phyloP scores from a whole-genome alignment of 768 basidiomycete species.

The Epithele typhae region DNA sequence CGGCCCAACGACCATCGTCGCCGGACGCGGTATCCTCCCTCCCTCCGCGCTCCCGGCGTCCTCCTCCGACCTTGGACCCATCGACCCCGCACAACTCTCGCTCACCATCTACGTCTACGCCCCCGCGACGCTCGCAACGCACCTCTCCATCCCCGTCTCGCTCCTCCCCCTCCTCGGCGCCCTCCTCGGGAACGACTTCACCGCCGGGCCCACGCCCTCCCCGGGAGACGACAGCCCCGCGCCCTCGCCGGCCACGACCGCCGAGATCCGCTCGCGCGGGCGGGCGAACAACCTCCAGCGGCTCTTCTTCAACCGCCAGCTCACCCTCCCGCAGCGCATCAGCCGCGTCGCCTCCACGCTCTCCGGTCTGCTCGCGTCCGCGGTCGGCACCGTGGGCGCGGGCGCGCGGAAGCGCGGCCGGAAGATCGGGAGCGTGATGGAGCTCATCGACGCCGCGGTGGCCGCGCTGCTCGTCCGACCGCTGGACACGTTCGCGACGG shows the following conservation, averaged over 20 bases:
- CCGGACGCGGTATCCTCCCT: constrained; percentile 43
- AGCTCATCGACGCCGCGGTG: constrained; percentile 69
- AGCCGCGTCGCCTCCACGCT: constrained; percentile 58
- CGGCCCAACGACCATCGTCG: background rate
- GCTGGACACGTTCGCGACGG: constrained; percentile 43
- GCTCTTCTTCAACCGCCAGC: constrained; percentile 62
- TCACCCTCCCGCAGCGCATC: constrained; percentile 60
- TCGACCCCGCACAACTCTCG: constrained; percentile 33
- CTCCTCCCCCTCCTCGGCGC: constrained; percentile 77
- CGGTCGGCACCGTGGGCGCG: constrained; percentile 22
- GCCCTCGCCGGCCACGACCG: constrained; percentile 24
- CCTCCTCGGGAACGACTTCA: constrained; percentile 78
- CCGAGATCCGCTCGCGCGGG: constrained; percentile 37
- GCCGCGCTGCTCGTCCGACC: constrained; percentile 51
- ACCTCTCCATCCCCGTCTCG: constrained; percentile 62
- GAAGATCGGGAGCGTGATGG: constrained; percentile 66
- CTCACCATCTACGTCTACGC: constrained; percentile 58
- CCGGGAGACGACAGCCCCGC: constrained; percentile 20
- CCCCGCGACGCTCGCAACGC: constrained; percentile 56
- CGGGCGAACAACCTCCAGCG: constrained; percentile 34
- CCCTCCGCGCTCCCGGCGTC: constrained; percentile 28
- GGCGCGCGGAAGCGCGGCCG: constrained; percentile 39
- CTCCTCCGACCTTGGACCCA: no score
- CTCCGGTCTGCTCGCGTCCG: constrained; percentile 46
- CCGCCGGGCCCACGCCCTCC: constrained; percentile 33